These are phyloP conservation scores for Phlyctochytrium planicorne DNA, from an alignment of 192 early-diverging fungal genomes.

Conservation along the genomic window DNA sequence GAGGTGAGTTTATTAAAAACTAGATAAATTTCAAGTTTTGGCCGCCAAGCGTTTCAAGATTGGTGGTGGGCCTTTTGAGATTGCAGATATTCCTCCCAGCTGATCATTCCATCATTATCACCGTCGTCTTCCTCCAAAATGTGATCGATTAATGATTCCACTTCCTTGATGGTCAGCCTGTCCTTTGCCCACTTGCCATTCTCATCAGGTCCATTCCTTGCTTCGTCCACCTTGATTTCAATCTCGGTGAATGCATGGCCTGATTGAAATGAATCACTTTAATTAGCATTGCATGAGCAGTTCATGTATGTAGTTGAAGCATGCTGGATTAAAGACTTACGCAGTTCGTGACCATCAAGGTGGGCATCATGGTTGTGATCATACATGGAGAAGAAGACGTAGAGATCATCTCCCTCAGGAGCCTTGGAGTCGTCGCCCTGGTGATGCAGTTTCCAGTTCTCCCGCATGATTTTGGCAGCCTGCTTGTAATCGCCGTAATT, in stretches of 20 bases:
- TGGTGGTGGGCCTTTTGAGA: constrained; percentile 14
- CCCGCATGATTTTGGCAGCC: constrained; percentile 46
- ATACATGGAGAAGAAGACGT: constrained; percentile 70
- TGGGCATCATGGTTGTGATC: constrained; percentile 70
- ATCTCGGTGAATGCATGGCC: not conserved
- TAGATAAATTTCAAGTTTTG: no score
- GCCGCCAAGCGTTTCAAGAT: no score
- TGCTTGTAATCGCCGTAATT: constrained; percentile 57
- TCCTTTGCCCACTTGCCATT: constrained; percentile 1
- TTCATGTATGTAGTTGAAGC: no score
- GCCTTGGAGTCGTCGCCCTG: constrained; percentile 6
- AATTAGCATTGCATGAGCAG: no score
- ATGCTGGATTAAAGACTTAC: constrained; percentile 22
- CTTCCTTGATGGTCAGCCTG: constrained; percentile 28
- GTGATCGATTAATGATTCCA: constrained; percentile 70
- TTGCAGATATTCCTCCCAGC: constrained; percentile 50
- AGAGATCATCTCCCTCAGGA: constrained; percentile 59
- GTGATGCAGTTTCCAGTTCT: not conserved
- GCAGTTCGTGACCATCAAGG: constrained; percentile 78
- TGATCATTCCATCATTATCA: constrained; percentile 63
- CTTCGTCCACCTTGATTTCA: not conserved
- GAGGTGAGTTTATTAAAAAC: no score
- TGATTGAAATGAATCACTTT: not conserved
- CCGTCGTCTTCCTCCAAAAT: constrained; percentile 74
- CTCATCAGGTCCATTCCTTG: not conserved